Evolutionary conservation across 2,329 filamentous ascomycete genomes (phyloP).

Genomic region (Cordyceps cateniannulata): DNA sequence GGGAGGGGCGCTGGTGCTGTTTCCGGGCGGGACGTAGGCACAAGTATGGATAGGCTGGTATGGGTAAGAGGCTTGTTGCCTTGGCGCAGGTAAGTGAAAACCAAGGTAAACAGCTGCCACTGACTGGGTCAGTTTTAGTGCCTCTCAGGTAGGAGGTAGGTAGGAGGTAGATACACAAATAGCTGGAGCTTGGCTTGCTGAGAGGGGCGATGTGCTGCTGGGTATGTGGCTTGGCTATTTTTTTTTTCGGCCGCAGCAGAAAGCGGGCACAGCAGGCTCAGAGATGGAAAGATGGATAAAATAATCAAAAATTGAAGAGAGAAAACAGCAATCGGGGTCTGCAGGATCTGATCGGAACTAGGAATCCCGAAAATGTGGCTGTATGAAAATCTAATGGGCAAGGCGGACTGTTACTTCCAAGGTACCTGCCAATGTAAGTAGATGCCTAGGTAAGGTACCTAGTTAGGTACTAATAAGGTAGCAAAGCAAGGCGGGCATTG

Average conservation of each 20-base stretch:
- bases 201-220: neutral
- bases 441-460: no score
- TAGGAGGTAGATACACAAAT: no score
- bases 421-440: neutral
- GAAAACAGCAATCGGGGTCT: neutral
- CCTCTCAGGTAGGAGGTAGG: no score
- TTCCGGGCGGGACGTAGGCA: slow-evolving; percentile 3
- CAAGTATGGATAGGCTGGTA: neutral
- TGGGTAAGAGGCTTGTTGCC: neutral
- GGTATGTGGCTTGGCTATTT: neutral
- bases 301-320: neutral
- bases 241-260: neutral
- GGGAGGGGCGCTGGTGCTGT: slow-evolving; percentile 2
- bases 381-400: neutral
- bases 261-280: neutral
- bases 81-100: neutral
- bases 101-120: no score
- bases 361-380: neutral
- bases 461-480: no score
- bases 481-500: no score
- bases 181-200: neutral
- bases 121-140: no score
- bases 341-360: slow-evolving; percentile 6
- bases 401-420: neutral
- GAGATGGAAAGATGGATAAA: neutral